Conservation (phyloP, 768 basidiomycete species). For the Royoungia palumana region DNA sequence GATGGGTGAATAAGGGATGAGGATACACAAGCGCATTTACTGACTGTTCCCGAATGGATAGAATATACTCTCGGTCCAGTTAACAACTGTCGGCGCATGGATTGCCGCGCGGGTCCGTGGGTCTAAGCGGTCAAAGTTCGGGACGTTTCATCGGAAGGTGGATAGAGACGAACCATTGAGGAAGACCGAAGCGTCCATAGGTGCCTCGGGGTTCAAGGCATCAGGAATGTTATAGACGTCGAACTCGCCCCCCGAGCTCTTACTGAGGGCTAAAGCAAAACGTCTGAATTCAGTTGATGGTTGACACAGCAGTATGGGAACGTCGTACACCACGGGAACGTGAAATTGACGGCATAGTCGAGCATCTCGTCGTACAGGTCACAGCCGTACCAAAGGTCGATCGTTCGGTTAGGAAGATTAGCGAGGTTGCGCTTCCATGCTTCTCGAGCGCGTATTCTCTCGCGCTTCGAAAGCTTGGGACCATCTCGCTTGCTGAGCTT, state of each 20-base stretch:
- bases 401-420: conserved; percentile 49
- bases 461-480: conserved; percentile 19
- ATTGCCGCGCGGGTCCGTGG: conserved; percentile 54
- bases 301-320: not conserved
- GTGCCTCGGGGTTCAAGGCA: conserved; percentile 49
- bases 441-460: conserved; percentile 23
- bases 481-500: conserved; percentile 23
- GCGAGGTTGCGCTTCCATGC: conserved; percentile 47
- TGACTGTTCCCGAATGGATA: conserved; percentile 37
- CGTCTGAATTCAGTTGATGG: conserved; percentile 1
- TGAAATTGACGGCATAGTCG: conserved; percentile 72
- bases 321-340: conserved; percentile 54
- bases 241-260: conserved; percentile 33
- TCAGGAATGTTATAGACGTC: conserved; percentile 56
- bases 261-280: conserved; percentile 15
- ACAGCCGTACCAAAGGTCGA: conserved; percentile 67
- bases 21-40: not conserved
- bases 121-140: conserved; percentile 34
- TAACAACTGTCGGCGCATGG: conserved; percentile 62
- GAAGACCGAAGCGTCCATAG: conserved; percentile 52
- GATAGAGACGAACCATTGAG: conserved; percentile 50
- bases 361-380: conserved; percentile 59
- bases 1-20: not conserved
- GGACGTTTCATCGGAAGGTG: not conserved
- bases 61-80: conserved; percentile 36